Conservation (phyloP, 305 asterid species). For the Petunia hybrid region DNA sequence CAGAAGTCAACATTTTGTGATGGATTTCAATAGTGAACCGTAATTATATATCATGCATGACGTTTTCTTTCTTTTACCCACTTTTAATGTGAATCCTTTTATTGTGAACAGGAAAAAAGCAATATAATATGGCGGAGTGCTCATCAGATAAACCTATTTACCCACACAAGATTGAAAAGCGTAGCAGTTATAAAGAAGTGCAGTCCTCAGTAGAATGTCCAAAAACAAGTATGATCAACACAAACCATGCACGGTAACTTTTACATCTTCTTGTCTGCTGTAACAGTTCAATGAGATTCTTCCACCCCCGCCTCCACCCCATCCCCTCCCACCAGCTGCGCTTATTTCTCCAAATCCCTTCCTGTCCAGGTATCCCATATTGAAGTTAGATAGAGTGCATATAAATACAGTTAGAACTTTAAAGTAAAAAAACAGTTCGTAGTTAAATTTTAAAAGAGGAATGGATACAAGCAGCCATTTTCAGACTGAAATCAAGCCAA, state of each 20-base stretch:
- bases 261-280: slow-evolving; percentile 97
- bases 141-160: slow-evolving; percentile 2
- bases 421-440: no score
- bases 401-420: background rate
- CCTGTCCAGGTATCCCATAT: slow-evolving; percentile 61
- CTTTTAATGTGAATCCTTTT: background rate
- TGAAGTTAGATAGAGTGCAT: slow-evolving; percentile 34
- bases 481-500: slow-evolving; percentile 20
- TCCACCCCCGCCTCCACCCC: slow-evolving; percentile 99
- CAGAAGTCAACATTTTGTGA: background rate
- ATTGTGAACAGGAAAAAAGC: background rate
- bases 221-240: slow-evolving; percentile 44
- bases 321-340: slow-evolving; percentile 97
- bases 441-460: slow-evolving; percentile 26
- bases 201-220: slow-evolving; percentile 37
- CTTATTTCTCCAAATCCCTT: slow-evolving; percentile 85
- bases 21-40: background rate
- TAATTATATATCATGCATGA: background rate
- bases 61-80: slow-evolving; percentile 8
- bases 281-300: slow-evolving; percentile 88
- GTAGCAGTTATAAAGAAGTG: slow-evolving; percentile 25
- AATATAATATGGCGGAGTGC: background rate
- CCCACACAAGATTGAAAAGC: slow-evolving; percentile 23
- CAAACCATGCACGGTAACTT: slow-evolving; percentile 88
- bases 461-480: slow-evolving; percentile 5